Conservation (phyloP, 179 eudicot genomes). For the Beta corolliflora region DNA sequence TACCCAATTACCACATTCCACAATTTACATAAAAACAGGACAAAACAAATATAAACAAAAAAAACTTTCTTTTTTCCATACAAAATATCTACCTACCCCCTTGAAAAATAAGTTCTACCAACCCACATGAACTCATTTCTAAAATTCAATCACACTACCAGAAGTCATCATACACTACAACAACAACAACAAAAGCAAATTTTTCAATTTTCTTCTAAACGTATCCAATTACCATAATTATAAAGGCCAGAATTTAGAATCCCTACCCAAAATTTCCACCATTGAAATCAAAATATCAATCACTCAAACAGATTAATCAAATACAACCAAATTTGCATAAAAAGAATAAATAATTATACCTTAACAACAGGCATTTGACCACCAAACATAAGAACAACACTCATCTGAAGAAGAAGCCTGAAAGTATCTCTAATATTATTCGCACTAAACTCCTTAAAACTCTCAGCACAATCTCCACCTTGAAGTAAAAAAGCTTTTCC, state of each 20-base stretch:
- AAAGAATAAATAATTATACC: constrained; percentile 8
- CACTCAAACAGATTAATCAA: background rate
- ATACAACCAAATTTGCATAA: background rate
- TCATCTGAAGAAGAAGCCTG: constrained; percentile 52
- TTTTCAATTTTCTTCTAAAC: background rate
- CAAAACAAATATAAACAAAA: background rate
- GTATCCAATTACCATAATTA: too few species aligned
- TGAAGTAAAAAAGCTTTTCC: constrained; percentile 44
- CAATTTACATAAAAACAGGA: background rate
- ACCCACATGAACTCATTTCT: background rate
- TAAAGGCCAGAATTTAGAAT: too few species aligned
- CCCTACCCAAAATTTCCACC: too few species aligned
- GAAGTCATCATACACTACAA: background rate
- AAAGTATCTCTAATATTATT: constrained; percentile 55
- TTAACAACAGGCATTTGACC: constrained; percentile 54
- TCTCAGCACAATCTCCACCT: constrained; percentile 58
- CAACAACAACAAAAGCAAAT: background rate
- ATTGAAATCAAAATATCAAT: background rate
- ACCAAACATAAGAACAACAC: constrained; percentile 55
- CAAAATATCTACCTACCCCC: background rate
- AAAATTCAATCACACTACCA: background rate
- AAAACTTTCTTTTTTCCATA: background rate
- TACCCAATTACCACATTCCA: background rate
- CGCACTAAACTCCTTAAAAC: constrained; percentile 51
- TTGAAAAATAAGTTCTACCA: background rate